Percentiles rank a stretch among this genome's conserved stretches.
These are phyloP conservation scores for Artomyces pyxidatus DNA, from an alignment of 768 basidiomycete genomes.

Conservation along the genomic window DNA sequence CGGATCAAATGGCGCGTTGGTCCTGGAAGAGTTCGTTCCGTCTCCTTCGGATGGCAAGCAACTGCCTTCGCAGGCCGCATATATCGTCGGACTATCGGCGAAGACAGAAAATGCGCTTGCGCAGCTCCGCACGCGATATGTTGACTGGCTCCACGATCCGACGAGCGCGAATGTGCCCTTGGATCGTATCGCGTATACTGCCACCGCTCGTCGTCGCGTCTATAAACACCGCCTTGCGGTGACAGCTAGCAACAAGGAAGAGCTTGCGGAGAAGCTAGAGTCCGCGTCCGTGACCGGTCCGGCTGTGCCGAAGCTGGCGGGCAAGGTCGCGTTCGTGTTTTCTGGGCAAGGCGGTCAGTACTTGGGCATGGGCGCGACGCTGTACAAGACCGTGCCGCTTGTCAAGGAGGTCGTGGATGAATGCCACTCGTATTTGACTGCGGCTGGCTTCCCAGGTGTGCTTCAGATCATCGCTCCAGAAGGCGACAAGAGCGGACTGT, in stretches of 20 bases:
- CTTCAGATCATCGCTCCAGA: constrained; percentile 26
- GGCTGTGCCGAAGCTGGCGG: constrained; percentile 22
- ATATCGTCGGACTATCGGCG: constrained; percentile 56
- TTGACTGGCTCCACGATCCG: constrained; percentile 37
- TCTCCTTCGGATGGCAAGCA: not conserved
- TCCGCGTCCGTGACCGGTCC: constrained; percentile 23
- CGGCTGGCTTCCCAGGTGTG: constrained; percentile 44
- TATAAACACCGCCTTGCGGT: constrained; percentile 47
- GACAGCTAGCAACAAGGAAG: constrained; percentile 32
- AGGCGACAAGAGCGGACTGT: constrained; percentile 18
- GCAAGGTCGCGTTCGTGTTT: constrained; percentile 55
- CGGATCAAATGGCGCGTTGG: constrained; percentile 56
- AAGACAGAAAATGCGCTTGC: constrained; percentile 42
- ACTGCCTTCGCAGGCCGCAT: constrained; percentile 11
- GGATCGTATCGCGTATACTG: constrained; percentile 53
- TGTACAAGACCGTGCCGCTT: constrained; percentile 41
- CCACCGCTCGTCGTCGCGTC: constrained; percentile 55
- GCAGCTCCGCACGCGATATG: constrained; percentile 36
- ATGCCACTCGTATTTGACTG: constrained; percentile 44
- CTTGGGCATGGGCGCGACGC: constrained; percentile 48
- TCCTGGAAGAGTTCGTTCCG: constrained; percentile 48
- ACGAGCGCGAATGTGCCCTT: constrained; percentile 24
- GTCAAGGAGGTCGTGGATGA: constrained; percentile 49
- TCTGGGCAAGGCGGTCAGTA: constrained; percentile 70
- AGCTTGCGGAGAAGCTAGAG: constrained; percentile 39